phyloP scores from a whole-genome alignment of 306 rosid species.

The Casuarina equisetifolia region DNA sequence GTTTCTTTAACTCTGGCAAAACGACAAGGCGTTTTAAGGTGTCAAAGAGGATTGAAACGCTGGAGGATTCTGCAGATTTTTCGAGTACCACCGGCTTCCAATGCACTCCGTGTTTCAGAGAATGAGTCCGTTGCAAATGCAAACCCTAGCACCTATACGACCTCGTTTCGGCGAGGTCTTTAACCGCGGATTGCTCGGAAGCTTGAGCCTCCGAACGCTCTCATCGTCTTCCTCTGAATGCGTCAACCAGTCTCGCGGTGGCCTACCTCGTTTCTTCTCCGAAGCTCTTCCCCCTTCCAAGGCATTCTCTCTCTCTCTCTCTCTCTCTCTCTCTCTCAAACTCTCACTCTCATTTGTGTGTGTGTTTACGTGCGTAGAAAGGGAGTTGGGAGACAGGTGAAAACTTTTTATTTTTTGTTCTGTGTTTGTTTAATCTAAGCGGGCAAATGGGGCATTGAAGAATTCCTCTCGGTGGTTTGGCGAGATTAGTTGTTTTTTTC shows the following conservation, averaged over 20 bases:
- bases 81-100: background rate
- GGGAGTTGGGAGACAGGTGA: background rate
- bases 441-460: background rate
- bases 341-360: conserved; percentile 4
- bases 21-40: background rate
- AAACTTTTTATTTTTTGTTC: background rate
- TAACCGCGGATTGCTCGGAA: conserved; percentile 37
- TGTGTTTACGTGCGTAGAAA: background rate
- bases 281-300: conserved; percentile 70
- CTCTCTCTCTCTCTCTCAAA: conserved; percentile 24
- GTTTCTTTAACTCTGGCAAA: background rate
- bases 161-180: conserved; percentile 34
- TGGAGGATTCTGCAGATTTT: background rate
- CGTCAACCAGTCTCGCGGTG: conserved; percentile 76
- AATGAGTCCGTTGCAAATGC: conserved; percentile 40
- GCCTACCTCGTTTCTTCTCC: conserved; percentile 91
- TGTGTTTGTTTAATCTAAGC: background rate
- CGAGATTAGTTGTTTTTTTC: background rate
- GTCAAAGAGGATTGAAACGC: background rate
- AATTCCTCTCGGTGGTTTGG: background rate
- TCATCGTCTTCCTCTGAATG: conserved; percentile 51
- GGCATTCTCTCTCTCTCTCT: conserved; percentile 43
- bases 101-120: background rate
- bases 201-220: conserved; percentile 47
- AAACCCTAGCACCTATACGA: conserved; percentile 46